These are phyloP conservation scores for Macrolepiota dolichaula DNA, from an alignment of 768 basidiomycete species.

Conservation along the genomic window DNA sequence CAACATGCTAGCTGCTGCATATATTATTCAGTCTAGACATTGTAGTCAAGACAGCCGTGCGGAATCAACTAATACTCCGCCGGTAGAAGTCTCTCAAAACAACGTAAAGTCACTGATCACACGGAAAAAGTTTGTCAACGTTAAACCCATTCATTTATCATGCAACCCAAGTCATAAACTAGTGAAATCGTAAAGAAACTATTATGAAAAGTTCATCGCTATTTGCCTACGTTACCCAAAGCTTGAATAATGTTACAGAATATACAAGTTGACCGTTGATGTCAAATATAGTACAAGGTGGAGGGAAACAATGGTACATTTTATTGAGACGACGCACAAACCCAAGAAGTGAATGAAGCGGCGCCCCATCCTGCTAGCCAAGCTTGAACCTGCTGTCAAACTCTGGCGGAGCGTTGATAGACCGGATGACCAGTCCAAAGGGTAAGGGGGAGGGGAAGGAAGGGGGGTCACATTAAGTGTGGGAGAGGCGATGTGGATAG, in stretches of 20 bases:
- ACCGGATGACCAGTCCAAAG: neutral
- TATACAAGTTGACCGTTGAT: constrained; percentile 3
- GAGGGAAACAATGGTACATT: constrained; percentile 8
- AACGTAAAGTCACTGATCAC: neutral
- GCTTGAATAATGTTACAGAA: constrained; percentile 9
- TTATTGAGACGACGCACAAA: constrained; percentile 4
- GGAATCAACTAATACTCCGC: neutral
- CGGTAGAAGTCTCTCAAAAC: neutral
- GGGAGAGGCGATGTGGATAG: neutral
- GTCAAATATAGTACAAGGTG: constrained; percentile 3
- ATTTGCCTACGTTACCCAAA: constrained; percentile 10
- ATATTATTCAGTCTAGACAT: too few species aligned
- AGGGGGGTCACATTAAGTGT: neutral
- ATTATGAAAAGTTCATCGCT: constrained; percentile 6
- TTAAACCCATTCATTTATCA: constrained; percentile 4
- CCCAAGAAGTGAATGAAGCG: neutral
- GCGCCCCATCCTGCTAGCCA: neutral
- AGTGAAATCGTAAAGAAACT: constrained; percentile 1
- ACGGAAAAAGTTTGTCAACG: neutral
- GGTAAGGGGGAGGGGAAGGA: neutral
- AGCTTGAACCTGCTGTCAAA: neutral
- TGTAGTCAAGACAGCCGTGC: neutral
- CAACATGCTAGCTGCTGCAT: too few species aligned
- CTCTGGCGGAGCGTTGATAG: neutral
- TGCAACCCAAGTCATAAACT: constrained; percentile 6